phyloP scores from a whole-genome alignment of 2,329 filamentous ascomycete genomes.

The Periconia macrospinosa region DNA sequence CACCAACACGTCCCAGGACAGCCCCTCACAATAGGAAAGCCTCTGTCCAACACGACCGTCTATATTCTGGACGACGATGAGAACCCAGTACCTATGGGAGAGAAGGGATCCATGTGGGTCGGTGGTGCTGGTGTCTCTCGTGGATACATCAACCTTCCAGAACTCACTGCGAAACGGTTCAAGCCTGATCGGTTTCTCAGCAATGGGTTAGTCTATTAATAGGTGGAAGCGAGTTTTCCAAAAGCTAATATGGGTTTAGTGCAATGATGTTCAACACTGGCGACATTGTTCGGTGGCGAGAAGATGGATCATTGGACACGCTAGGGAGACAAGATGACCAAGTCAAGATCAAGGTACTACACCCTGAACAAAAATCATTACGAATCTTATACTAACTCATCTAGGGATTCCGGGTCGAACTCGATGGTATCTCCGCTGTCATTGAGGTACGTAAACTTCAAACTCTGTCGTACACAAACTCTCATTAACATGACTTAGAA shows the following conservation, averaged over 20 bases:
- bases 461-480: no score
- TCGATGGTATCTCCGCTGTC: constrained; percentile 56
- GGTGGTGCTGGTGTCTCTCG: constrained; percentile 58
- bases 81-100: constrained; percentile 51
- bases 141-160: constrained; percentile 59
- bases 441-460: no score
- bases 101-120: constrained; percentile 59
- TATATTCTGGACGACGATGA: constrained; percentile 57
- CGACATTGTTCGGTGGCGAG: constrained; percentile 59
- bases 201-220: constrained; percentile 48
- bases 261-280: constrained; percentile 63
- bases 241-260: not conserved
- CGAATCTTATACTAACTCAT: no score
- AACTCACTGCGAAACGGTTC: constrained; percentile 55
- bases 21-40: constrained; percentile 57
- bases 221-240: not conserved
- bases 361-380: no score
- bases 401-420: constrained; percentile 64
- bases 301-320: constrained; percentile 57
- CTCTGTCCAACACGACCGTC: constrained; percentile 60
- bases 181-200: constrained; percentile 54
- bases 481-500: no score
- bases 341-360: constrained; percentile 64
- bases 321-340: constrained; percentile 64
- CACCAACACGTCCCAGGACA: constrained; percentile 52